A percentile compares a stretch with the other conserved stretches of the same genome.
Conservation (phyloP, 2,329 filamentous ascomycete genomes). For the Cytospora paraplurivora region DNA sequence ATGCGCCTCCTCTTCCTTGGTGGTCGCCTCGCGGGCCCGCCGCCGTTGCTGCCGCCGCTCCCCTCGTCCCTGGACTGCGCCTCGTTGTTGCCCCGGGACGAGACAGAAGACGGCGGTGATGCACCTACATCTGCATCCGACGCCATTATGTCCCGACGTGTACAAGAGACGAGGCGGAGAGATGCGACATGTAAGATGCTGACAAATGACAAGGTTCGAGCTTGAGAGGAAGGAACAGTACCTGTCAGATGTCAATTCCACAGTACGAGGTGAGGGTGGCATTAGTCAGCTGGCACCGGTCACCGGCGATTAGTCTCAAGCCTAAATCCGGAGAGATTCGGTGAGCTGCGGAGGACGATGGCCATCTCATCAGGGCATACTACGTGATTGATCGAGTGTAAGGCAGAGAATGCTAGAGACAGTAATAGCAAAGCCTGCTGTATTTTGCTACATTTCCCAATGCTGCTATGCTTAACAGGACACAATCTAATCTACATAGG, state of each 20-base stretch:
- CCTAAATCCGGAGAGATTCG: conserved; percentile 7
- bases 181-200: neutral
- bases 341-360: neutral
- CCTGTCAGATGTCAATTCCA: neutral
- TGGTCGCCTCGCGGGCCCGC: conserved; percentile 38
- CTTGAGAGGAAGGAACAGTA: neutral
- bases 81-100: conserved; percentile 15
- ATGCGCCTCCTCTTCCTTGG: conserved; percentile 60
- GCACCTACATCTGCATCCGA: conserved; percentile 9
- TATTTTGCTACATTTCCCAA: conserved; percentile 6
- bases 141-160: conserved; percentile 7
- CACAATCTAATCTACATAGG: conserved; percentile 24
- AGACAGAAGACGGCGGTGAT: conserved; percentile 20
- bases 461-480: conserved; percentile 15
- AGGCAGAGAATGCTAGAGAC: too few species aligned
- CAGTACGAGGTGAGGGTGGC: neutral
- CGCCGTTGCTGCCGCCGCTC: neutral
- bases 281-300: neutral
- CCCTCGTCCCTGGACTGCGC: conserved; percentile 4
- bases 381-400: neutral
- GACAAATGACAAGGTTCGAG: neutral
- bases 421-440: neutral
- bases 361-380: neutral
- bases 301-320: neutral
- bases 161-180: neutral